Percentiles rank a stretch among this genome's conserved stretches.
Evolutionary conservation across 345 rosid genomes (phyloP).

Genomic region (Lumnitzera littorea): DNA sequence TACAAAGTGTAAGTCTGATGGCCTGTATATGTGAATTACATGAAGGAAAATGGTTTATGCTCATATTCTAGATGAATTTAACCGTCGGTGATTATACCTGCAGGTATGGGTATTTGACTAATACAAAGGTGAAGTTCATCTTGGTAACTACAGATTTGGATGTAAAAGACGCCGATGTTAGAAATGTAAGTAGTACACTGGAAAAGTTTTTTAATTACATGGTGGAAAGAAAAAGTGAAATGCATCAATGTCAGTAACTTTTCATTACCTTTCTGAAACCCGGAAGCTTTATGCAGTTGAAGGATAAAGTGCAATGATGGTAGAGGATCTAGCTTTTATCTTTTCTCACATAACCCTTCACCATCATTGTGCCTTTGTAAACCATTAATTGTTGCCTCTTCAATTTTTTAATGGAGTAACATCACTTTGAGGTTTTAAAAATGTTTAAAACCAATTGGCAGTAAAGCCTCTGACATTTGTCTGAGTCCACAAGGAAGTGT

Average conservation of each 20-base stretch:
- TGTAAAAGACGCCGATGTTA: slow-evolving; percentile 84
- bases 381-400: too few relatives aligned
- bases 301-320: background rate
- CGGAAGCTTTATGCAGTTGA: background rate
- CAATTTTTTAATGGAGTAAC: too few relatives aligned
- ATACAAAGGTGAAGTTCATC: slow-evolving; percentile 91
- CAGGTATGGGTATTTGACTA: slow-evolving; percentile 91
- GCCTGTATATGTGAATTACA: background rate
- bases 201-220: background rate
- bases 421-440: too few relatives aligned
- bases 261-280: too few relatives aligned
- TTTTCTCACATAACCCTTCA: too few relatives aligned
- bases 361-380: too few relatives aligned
- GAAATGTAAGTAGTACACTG: slow-evolving; percentile 51
- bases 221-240: background rate
- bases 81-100: slow-evolving; percentile 8
- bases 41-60: background rate
- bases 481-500: too few relatives aligned
- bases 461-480: too few relatives aligned
- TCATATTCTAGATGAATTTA: background rate
- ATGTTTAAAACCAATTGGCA: too few relatives aligned
- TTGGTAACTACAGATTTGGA: slow-evolving; percentile 84
- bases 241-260: background rate
- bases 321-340: too few relatives aligned
- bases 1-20: slow-evolving; percentile 73